Base-by-base conservation (phyloP, 495 filamentous ascomycete genomes). In the Aspergillus bridgeri region DNA sequence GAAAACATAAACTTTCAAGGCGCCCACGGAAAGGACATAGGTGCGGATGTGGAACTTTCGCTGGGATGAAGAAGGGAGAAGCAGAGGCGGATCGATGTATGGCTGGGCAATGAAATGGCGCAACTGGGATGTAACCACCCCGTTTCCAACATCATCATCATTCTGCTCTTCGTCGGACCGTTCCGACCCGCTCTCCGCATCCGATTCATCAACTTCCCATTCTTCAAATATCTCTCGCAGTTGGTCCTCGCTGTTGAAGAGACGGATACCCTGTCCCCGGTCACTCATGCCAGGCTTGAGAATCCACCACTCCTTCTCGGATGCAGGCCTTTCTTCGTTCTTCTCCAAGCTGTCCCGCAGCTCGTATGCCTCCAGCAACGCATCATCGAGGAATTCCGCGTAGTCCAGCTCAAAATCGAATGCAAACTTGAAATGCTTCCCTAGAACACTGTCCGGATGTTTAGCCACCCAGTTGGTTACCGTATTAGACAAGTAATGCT, bases 261-360 rank as follows among this genome's bases (percentile, higher is more conserved):
- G 76, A 42, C 90, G 75, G 44, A 98, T 94, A 3, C 94, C 94
- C 66, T 96, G 91, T 3, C 93, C 94, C 5, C 92, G 83, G 66
- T 98, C 94, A 71, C 91, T 96, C 94, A 98, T 98, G 2, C 92
- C 84, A 0, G 94, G 94, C 68, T 98, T 98, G 43, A 98, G 72
- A 59, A 98, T 96, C 94, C 94, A 98, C 93, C 93, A 98, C 72
- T 95, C 89, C 50, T 79, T 80, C 63, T 89, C 81, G 0, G 73
- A 64, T 2, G 71, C 65, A 4, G 67, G 59, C 20, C 66, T 68
- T 42, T 68, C 68, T 56, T 76, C 77, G 64, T 96, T 96, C 47
- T 73, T 81, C 42, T 80, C 80, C 56, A 95, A 76, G 48, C 87
- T 89, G 17, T 88, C 92, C 19, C 84, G 79, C 21, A 98, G 73